phyloP scores from a whole-genome alignment of 2,329 filamentous ascomycete genomes.

The Sporothrix euskadiensis region DNA sequence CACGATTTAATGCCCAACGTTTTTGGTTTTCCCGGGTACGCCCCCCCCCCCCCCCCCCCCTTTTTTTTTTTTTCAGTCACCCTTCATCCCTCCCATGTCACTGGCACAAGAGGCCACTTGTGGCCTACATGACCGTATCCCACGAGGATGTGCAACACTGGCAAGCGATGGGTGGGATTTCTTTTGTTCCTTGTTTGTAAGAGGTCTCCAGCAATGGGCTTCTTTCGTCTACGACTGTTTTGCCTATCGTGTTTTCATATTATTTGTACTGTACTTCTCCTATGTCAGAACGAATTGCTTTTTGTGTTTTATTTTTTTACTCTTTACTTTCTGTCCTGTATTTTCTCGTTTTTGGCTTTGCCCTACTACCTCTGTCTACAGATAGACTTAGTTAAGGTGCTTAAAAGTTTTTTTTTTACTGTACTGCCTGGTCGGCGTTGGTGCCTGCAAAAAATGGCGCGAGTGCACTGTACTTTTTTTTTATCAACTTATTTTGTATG shows the following conservation, averaged over 20 bases:
- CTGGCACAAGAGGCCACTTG: too few relatives aligned
- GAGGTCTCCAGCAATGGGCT: not conserved
- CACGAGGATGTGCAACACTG: not conserved
- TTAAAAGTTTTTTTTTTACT: not conserved
- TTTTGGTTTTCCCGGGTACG: not conserved
- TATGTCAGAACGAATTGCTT: not conserved
- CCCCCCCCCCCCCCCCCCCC: too few relatives aligned
- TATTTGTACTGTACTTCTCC: conserved; percentile 1
- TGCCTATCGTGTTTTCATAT: not conserved
- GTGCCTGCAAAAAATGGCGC: not conserved
- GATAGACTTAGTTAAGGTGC: not conserved
- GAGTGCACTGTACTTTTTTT: not conserved
- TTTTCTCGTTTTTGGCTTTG: not conserved
- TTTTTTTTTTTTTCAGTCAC: not conserved
- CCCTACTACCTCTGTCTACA: not conserved
- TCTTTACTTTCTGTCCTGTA: not conserved
- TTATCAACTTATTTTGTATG: too few relatives aligned
- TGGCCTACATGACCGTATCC: not conserved
- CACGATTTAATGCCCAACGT: conserved; percentile 16
- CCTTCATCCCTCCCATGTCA: not conserved
- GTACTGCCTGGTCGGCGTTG: conserved; percentile 6
- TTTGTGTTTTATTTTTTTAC: conserved; percentile 3
- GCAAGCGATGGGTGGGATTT: not conserved
- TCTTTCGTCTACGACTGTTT: not conserved
- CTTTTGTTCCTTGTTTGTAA: not conserved